A percentile compares a stretch with the other conserved stretches of the same genome.
phyloP scores from a whole-genome alignment of 108 stramenopile genomes.

The Skeletonema grethae region DNA sequence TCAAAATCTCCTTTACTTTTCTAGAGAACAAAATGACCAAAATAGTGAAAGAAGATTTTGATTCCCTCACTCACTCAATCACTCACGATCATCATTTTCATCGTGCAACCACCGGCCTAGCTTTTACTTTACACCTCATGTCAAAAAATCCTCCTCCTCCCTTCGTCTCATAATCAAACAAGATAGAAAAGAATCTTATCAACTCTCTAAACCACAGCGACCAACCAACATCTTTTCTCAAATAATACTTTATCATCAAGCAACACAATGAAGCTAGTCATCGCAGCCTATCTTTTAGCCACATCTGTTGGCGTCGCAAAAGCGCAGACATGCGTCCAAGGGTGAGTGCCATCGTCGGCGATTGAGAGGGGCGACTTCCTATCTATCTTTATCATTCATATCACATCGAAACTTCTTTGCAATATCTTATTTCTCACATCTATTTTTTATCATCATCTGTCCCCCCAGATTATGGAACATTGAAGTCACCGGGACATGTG shows the following conservation, averaged over 20 bases:
- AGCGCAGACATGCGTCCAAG: background rate
- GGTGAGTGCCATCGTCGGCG: background rate
- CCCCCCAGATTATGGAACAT: background rate
- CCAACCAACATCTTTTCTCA: background rate
- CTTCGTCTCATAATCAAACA: background rate
- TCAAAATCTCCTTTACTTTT: too few relatives aligned
- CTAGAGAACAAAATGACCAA: background rate
- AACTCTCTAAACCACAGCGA: too few relatives aligned
- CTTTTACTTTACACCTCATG: too few relatives aligned
- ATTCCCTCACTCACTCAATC: too few relatives aligned
- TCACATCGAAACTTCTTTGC: too few relatives aligned
- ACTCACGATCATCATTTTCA: background rate
- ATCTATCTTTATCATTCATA: too few relatives aligned
- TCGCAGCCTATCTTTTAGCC: conserved; percentile 4
- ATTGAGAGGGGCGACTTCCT: too few relatives aligned
- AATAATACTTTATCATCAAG: background rate
- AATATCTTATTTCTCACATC: background rate
- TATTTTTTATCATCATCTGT: background rate
- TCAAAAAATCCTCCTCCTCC: too few relatives aligned
- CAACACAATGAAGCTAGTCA: conserved; percentile 4
- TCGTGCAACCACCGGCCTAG: background rate
- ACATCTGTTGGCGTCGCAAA: background rate
- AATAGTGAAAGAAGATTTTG: too few relatives aligned
- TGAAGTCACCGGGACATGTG: conserved; percentile 29
- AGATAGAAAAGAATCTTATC: too few relatives aligned